These are phyloP conservation scores for Trichoderma parareesei DNA, from an alignment of 495 filamentous ascomycete genomes.

Conservation along the genomic window DNA sequence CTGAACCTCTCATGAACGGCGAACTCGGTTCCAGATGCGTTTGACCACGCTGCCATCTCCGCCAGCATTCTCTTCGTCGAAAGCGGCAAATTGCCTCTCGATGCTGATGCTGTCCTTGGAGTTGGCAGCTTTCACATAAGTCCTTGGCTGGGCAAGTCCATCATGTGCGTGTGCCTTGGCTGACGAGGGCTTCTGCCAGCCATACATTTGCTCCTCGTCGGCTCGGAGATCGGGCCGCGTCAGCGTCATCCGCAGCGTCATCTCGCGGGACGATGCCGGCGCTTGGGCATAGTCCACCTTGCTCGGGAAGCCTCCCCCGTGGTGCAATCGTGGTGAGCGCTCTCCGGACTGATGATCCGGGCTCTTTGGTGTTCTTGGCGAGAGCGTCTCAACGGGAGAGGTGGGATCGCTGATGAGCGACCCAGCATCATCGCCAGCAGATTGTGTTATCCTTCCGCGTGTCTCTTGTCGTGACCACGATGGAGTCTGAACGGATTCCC, in stretches of 20 bases:
- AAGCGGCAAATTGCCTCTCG: slow-evolving; percentile 25
- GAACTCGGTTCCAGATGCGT: slow-evolving; percentile 28
- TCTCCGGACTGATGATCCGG: slow-evolving; percentile 23
- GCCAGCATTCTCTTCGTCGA: slow-evolving; percentile 23
- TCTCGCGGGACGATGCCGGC: slow-evolving; percentile 62
- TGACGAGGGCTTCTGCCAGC: slow-evolving; percentile 42
- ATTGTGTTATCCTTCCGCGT: slow-evolving; percentile 39
- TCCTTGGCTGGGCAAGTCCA: slow-evolving; percentile 19
- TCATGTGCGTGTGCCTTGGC: slow-evolving; percentile 12
- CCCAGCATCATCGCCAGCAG: slow-evolving; percentile 27
- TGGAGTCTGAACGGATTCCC: slow-evolving; percentile 13
- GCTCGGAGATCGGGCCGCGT: slow-evolving; percentile 79
- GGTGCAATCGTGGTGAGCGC: slow-evolving; percentile 26
- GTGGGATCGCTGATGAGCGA: slow-evolving; percentile 37
- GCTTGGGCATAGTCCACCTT: slow-evolving; percentile 43
- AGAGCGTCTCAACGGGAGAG: slow-evolving; percentile 44
- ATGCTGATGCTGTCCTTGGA: slow-evolving; percentile 26
- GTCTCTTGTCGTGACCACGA: background rate
- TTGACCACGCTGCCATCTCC: slow-evolving; percentile 22
- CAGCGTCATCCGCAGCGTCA: slow-evolving; percentile 92
- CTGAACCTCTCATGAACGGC: slow-evolving; percentile 9
- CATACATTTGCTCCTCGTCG: slow-evolving; percentile 53
- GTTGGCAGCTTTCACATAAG: slow-evolving; percentile 13
- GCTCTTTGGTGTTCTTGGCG: slow-evolving; percentile 44
- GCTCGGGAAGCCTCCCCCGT: slow-evolving; percentile 15